Evolutionary conservation across 768 basidiomycete genomes (phyloP), one percentile per base, ranked within the genome.

Genomic region (Psilocybe cubensis): DNA sequence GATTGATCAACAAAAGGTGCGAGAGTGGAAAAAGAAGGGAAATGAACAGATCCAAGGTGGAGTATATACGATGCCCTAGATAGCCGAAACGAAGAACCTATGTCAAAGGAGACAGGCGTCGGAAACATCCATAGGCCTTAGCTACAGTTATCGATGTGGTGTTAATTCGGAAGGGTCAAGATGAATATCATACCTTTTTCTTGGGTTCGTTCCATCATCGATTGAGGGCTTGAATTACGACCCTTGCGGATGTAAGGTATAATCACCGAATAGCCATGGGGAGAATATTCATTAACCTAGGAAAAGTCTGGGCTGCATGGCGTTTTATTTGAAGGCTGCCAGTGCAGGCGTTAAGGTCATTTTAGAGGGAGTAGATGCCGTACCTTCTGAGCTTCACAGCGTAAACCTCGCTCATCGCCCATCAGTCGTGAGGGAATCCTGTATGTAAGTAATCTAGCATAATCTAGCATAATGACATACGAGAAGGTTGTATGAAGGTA

Each of bases 1-100:
- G 92, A 75, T 83, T 78, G 20, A 79, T 77, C 56, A 72, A 80
- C 23, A 67, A 73, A 27, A 79, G 85, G 25, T 81, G 80, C 10
- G 70, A 69, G 67, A 83, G 89, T 1, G 82, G 85, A 67, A 40
- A 74, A 72, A 12, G 74, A 72, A 43, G 71, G 60, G 42, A 75
- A 72, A 9, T 62, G 64, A 38, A 69, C 63, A 40, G 63, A 70
- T 45, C 61, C 62, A 29, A 76, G 65, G 52, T 64, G 89, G 83
- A 56, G 78, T 14, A 27, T 35, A n/a, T n/a, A n/a, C n/a, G n/a
- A n/a, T n/a, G n/a, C n/a, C n/a, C n/a, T n/a, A 65, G 61, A 83
- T 78, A 58, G 82, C 46, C 29, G 41, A 31, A 2, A 20, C 43
- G 21, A 4, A 31, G 29, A 29, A 24, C n/a, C 18, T 20, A 17